phyloP scores from a whole-genome alignment of 1,139 yeast species.

The Yamadazyma oceani region DNA sequence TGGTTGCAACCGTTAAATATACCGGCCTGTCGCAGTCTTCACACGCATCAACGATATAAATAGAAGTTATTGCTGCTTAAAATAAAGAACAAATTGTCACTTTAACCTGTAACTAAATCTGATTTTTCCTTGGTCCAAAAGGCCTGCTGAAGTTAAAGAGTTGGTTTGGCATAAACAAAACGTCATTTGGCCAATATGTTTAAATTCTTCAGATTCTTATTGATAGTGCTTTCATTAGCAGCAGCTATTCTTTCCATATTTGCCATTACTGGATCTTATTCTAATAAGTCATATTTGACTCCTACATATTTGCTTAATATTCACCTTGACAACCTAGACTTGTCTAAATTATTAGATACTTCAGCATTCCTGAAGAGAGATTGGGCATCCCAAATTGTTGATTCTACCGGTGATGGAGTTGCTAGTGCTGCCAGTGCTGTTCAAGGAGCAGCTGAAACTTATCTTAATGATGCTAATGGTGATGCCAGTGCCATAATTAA shows the following conservation, averaged over 20 bases:
- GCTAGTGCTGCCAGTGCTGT: conserved; percentile 8
- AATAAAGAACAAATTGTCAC: too few relatives aligned
- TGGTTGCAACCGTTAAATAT: too few relatives aligned
- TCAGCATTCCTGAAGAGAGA: conserved; percentile 13
- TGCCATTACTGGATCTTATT: conserved; percentile 45
- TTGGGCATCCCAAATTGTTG: conserved; percentile 17
- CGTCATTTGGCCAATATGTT: too few relatives aligned
- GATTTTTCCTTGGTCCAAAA: too few relatives aligned
- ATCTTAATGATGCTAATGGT: conserved; percentile 2
- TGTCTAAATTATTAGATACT: conserved; percentile 29
- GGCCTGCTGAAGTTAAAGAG: too few relatives aligned
- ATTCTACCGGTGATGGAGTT: conserved; percentile 14
- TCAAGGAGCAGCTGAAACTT: conserved; percentile 9
- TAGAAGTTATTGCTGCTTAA: too few relatives aligned
- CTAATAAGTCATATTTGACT: conserved; percentile 35
- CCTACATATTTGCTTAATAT: conserved; percentile 38
- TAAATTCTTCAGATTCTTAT: conserved; percentile 34
- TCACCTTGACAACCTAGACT: conserved; percentile 35
- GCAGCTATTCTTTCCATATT: conserved; percentile 35
- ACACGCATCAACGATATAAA: too few relatives aligned
- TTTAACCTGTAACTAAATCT: too few relatives aligned
- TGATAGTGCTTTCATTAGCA: conserved; percentile 37
- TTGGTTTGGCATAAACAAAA: too few relatives aligned
- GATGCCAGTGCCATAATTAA: conserved; percentile 16
- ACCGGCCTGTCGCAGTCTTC: too few relatives aligned